Percentiles rank a stretch among this genome's conserved stretches.
Conservation (phyloP, 2,329 filamentous ascomycete genomes). For the Davidsoniella australis region DNA sequence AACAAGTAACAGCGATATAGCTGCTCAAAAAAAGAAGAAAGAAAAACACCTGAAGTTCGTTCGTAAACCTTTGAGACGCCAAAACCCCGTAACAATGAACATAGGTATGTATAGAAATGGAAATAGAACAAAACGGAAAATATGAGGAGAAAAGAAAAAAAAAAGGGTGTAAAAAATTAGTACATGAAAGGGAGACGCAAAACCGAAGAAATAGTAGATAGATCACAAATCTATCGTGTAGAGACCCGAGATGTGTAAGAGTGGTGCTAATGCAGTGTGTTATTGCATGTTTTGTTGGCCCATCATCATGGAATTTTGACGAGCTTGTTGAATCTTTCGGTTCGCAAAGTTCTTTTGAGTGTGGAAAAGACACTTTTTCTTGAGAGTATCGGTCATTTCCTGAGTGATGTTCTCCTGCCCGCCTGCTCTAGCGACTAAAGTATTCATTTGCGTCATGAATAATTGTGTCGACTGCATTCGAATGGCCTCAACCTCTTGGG, state of each 20-base stretch:
- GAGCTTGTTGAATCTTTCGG: conserved; percentile 19
- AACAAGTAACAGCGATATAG: conserved; percentile 10
- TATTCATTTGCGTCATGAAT: conserved; percentile 18
- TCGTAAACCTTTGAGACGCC: conserved; percentile 1
- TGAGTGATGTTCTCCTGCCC: conserved; percentile 28
- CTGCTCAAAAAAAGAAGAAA: not conserved
- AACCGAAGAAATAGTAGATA: not conserved
- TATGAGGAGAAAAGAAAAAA: not conserved
- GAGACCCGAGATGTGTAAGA: too few relatives aligned
- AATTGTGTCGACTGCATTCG: not conserved
- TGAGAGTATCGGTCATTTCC: conserved; percentile 29
- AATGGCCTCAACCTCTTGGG: conserved; percentile 22
- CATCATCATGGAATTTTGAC: conserved; percentile 32
- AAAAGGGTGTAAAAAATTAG: not conserved
- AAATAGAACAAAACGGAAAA: conserved; percentile 6
- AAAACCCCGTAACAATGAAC: conserved; percentile 1
- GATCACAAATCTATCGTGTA: too few relatives aligned
- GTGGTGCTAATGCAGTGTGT: too few relatives aligned
- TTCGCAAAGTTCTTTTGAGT: conserved; percentile 23
- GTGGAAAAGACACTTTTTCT: conserved; percentile 23
- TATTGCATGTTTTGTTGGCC: conserved; percentile 29
- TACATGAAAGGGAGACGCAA: not conserved
- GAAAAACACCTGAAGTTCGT: not conserved
- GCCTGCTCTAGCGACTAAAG: conserved; percentile 23
- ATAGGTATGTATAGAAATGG: conserved; percentile 2